These are phyloP conservation scores for Lactarius sanguifluus DNA, from an alignment of 768 basidiomycete species.

Conservation along the genomic window DNA sequence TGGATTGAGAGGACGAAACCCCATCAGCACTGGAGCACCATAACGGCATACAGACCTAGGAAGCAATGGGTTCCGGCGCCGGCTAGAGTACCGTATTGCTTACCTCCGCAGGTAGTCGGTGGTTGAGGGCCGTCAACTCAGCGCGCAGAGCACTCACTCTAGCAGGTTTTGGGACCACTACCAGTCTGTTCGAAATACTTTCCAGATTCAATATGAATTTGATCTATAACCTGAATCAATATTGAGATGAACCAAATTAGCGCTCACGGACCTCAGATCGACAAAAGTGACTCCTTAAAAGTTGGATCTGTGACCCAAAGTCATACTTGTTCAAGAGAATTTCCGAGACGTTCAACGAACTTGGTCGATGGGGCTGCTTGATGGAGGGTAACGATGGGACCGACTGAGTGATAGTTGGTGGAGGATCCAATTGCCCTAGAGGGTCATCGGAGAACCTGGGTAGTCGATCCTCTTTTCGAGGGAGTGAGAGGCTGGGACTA, in stretches of 20 bases:
- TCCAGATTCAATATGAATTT: constrained; percentile 87
- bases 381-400: constrained; percentile 63
- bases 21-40: constrained; percentile 79
- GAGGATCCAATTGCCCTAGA: constrained; percentile 60
- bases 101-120: constrained; percentile 95
- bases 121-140: constrained; percentile 92
- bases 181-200: constrained; percentile 86
- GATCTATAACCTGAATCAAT: constrained; percentile 48
- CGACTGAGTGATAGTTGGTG: constrained; percentile 60
- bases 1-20: constrained; percentile 39
- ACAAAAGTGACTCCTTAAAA: constrained; percentile 85
- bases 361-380: constrained; percentile 47
- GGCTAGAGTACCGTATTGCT: constrained; percentile 24
- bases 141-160: constrained; percentile 95
- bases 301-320: constrained; percentile 59
- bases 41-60: constrained; percentile 82
- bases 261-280: constrained; percentile 67
- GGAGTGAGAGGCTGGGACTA: constrained; percentile 67
- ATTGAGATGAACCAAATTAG: neutral
- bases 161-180: constrained; percentile 91
- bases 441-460: constrained; percentile 71
- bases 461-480: constrained; percentile 51
- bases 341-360: constrained; percentile 49
- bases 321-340: constrained; percentile 68
- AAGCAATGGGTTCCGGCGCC: constrained; percentile 20